Evolutionary conservation across 495 filamentous ascomycete genomes (phyloP).

Genomic region (Aspergillus diversus): DNA sequence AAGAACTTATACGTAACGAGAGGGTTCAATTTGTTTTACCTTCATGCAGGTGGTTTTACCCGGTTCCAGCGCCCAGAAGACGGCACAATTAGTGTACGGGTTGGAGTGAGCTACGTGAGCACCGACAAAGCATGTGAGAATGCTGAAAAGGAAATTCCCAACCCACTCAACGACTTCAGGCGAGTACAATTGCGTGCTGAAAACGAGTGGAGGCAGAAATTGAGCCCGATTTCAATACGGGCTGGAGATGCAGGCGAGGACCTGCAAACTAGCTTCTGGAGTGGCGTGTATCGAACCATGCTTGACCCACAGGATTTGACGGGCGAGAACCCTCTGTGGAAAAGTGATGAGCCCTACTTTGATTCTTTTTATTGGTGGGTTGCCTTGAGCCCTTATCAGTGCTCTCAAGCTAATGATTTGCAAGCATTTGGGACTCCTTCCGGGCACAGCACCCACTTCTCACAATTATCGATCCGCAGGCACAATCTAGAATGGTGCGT

Average conservation of each 20-base stretch:
- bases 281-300: constrained; percentile 57
- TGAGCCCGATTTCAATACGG: constrained; percentile 55
- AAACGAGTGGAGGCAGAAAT: constrained; percentile 48
- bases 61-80: constrained; percentile 52
- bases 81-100: constrained; percentile 57
- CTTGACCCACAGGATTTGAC: constrained; percentile 73
- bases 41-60: constrained; percentile 64
- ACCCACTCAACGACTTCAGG: constrained; percentile 40
- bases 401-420: constrained; percentile 19
- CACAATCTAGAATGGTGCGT: constrained; percentile 65
- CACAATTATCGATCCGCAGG: constrained; percentile 64
- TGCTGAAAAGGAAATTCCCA: constrained; percentile 61
- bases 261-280: constrained; percentile 63
- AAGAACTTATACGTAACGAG: constrained; percentile 65
- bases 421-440: constrained; percentile 61
- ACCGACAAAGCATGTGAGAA: constrained; percentile 63
- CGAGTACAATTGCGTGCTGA: constrained; percentile 46
- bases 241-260: constrained; percentile 53
- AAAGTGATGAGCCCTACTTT: constrained; percentile 65
- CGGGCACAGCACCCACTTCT: constrained; percentile 67
- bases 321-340: constrained; percentile 73
- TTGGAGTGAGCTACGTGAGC: constrained; percentile 74
- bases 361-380: constrained; percentile 56
- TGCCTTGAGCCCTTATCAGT: neutral
- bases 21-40: constrained; percentile 55